These are phyloP conservation scores for Heteromeles arbutifolia DNA, from an alignment of 306 rosid genomes.

Conservation along the genomic window DNA sequence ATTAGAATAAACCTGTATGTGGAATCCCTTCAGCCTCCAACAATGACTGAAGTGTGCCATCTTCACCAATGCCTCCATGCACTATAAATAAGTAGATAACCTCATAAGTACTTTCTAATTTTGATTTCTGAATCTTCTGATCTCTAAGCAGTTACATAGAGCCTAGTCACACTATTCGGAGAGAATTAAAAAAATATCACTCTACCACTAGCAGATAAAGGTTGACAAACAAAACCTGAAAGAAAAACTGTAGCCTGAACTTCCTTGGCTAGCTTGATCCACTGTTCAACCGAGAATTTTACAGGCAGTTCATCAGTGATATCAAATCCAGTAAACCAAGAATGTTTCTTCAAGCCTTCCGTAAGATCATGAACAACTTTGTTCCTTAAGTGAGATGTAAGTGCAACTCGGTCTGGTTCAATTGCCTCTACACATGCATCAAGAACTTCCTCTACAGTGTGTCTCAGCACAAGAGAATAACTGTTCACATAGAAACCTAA, in stretches of 20 bases:
- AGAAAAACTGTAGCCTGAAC: slow-evolving; percentile 74
- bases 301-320: slow-evolving; percentile 56
- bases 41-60: slow-evolving; percentile 87
- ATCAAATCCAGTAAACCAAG: slow-evolving; percentile 85
- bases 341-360: slow-evolving; percentile 59
- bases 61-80: slow-evolving; percentile 99
- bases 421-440: slow-evolving; percentile 80
- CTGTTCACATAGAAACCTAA: slow-evolving; percentile 34
- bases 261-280: slow-evolving; percentile 82
- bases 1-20: slow-evolving; percentile 58
- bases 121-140: background rate
- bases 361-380: slow-evolving; percentile 60
- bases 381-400: slow-evolving; percentile 66
- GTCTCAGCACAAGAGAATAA: slow-evolving; percentile 87
- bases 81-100: slow-evolving; percentile 38
- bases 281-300: slow-evolving; percentile 53
- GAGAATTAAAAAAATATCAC: background rate
- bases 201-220: slow-evolving; percentile 9
- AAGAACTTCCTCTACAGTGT: slow-evolving; percentile 97
- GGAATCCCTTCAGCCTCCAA: slow-evolving; percentile 81
- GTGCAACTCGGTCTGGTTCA: slow-evolving; percentile 71
- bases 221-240: slow-evolving; percentile 50
- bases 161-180: background rate
- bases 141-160: background rate
- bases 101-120: background rate